Conservation (phyloP, 345 rosid genomes). For the Eucalyptus urophylla region DNA sequence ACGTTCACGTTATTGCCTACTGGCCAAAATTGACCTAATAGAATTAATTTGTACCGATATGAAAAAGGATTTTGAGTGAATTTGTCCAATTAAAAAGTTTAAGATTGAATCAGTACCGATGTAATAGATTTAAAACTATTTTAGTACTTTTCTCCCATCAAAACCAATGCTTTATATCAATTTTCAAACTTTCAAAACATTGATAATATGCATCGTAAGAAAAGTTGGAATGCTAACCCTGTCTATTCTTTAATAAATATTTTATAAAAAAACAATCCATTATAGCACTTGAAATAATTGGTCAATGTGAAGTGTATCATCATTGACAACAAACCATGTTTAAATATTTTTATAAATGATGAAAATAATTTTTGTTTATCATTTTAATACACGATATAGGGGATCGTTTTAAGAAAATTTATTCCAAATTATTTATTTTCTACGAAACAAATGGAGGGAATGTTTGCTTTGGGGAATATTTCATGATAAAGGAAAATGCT, state of each 20-base stretch:
- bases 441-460: not conserved
- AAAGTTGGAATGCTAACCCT: too few species aligned
- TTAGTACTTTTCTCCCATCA: not conserved
- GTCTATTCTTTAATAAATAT: too few species aligned
- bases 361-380: not conserved
- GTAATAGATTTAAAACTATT: too few species aligned
- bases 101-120: too few species aligned
- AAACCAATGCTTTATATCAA: not conserved
- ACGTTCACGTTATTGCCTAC: fast-evolving
- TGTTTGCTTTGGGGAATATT: not conserved
- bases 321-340: not conserved
- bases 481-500: not conserved
- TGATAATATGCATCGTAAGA: not conserved
- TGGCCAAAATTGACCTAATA: fast-evolving
- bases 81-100: too few species aligned
- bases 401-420: fast-evolving
- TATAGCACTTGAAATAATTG: not conserved
- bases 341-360: not conserved
- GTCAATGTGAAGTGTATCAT: too few species aligned
- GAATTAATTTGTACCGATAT: too few species aligned
- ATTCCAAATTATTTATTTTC: not conserved
- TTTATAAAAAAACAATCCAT: too few species aligned
- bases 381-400: not conserved
- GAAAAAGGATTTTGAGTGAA: too few species aligned
- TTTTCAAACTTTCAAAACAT: not conserved